phyloP scores from a whole-genome alignment of 192 early-diverging fungal species.

The Mortierella hygrophila region DNA sequence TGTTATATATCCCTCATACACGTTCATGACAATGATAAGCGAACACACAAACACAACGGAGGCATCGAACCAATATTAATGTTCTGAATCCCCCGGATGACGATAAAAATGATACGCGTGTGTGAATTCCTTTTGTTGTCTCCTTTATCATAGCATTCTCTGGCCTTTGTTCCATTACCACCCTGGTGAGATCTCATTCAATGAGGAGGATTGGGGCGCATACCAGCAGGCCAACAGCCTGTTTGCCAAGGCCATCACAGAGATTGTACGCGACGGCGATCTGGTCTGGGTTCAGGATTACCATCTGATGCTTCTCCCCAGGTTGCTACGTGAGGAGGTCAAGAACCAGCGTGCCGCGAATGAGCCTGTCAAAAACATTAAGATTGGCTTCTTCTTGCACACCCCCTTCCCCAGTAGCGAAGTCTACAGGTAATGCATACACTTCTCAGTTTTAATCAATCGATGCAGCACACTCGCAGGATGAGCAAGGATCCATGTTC shows the following conservation, averaged over 20 bases:
- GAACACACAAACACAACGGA: not conserved
- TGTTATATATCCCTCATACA: not conserved
- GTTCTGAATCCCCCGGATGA: not conserved
- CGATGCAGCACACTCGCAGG: not conserved
- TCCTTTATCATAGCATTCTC: conserved; percentile 76
- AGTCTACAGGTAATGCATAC: conserved; percentile 82
- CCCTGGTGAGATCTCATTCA: conserved; percentile 97
- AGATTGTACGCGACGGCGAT: conserved; percentile 90
- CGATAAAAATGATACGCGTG: not conserved
- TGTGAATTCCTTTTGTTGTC: not conserved
- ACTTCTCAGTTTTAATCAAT: not conserved
- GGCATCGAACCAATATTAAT: not conserved
- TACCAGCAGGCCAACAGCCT: conserved; percentile 92
- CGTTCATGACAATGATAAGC: not conserved
- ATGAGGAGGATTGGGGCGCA: conserved; percentile 94
- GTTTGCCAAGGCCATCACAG: conserved; percentile 94
- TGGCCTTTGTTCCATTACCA: conserved; percentile 99
- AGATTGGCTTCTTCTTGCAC: conserved; percentile 99
- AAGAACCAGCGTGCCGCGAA: conserved; percentile 37
- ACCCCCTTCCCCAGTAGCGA: conserved; percentile 98
- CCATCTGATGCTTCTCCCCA: conserved; percentile 97
- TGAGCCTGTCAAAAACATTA: conserved; percentile 75
- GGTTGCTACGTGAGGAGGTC: conserved; percentile 81
- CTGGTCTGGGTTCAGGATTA: conserved; percentile 96
- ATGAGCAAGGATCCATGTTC: not conserved